Base-by-base conservation (phyloP, 108 stramenopile species). In the Nannochloropsis gaditana region DNA sequence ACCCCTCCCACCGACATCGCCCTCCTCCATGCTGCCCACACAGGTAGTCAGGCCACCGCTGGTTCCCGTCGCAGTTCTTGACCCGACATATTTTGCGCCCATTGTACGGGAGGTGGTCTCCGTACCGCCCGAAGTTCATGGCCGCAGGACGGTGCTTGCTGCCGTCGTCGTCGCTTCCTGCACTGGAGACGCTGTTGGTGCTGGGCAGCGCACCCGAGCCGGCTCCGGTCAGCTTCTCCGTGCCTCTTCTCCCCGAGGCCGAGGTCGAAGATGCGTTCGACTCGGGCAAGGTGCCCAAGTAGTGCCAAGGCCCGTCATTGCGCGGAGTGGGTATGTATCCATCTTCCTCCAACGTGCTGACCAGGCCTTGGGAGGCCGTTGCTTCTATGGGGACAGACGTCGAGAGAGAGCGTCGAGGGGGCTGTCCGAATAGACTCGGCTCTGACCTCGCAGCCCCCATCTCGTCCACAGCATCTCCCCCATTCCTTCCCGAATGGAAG, bases 31-130 rank as follows among this genome's bases (percentile, higher is more conserved):
- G 59, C 59, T 73, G 59, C 59, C 59, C 59, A n/a, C 59, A 73
- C 8, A 73, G n/a, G 59, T 73, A 73, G 59, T 73, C 59, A 15
- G 59, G 59, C 59, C 59, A 73, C 59, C 59, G 59, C 59, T 73
- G 59, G 59, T 73, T 15, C 59, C 59, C 59, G n/a, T 73, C 59
- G 59, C 59, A 73, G n/a, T n/a, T n/a, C 59, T 73, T 73, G 59
- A 73, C 3, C 8, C 59, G 59, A 73, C 59, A 73, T n/a, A 73
- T n/a, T n/a, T 73, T 73, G 59, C 59, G 59, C 19, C 59, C 59
- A n/a, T n/a, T 73, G 59, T 73, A 73, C 2, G 59, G 59, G 19
- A 73, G n/a, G 59, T 73, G 59, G n/a, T 73, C 59, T 15, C 59
- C 59, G 59, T 73, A 73, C 8, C 59, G 15, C 59, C 59, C 59